phyloP scores from a whole-genome alignment of 2,329 filamentous ascomycete species.

The Hypoxylon sp. region DNA sequence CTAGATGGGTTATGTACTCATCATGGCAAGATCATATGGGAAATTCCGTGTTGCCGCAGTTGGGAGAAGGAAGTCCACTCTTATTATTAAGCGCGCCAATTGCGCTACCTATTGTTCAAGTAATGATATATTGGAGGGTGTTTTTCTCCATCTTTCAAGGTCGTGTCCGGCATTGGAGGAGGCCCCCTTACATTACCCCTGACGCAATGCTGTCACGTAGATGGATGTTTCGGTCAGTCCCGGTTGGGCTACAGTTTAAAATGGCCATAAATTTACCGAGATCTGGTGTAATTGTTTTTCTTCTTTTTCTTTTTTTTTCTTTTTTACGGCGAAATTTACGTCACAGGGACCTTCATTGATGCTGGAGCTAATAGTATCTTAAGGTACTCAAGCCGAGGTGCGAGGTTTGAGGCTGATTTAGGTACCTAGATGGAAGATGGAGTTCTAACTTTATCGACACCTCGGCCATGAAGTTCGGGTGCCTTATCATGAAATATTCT shows the following conservation, averaged over 20 bases:
- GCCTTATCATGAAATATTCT: not conserved
- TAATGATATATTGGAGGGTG: not conserved
- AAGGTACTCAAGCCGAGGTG: not conserved
- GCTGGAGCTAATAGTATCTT: not conserved
- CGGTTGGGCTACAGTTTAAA: not conserved
- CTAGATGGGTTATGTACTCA: not conserved
- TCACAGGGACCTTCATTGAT: constrained; percentile 12
- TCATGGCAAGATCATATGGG: not conserved
- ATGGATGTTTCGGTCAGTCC: constrained; percentile 9
- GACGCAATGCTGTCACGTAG: constrained; percentile 3
- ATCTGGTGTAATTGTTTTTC: not conserved
- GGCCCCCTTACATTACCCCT: constrained; percentile 26
- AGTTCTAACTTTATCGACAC: not conserved
- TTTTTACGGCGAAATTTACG: constrained; percentile 3
- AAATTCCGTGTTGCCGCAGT: not conserved
- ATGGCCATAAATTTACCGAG: not conserved
- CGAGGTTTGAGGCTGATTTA: not conserved
- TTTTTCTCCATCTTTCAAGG: not conserved
- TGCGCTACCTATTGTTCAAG: constrained; percentile 2
- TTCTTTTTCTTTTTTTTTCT: not conserved
- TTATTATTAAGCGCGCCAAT: not conserved
- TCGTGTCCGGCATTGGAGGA: not conserved
- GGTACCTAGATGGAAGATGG: not conserved
- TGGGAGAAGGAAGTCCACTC: not conserved
- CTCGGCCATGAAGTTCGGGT: constrained; percentile 7